Evolutionary conservation across 2,329 filamentous ascomycete species (phyloP).

Genomic region (Aspergillus transmontanensis): DNA sequence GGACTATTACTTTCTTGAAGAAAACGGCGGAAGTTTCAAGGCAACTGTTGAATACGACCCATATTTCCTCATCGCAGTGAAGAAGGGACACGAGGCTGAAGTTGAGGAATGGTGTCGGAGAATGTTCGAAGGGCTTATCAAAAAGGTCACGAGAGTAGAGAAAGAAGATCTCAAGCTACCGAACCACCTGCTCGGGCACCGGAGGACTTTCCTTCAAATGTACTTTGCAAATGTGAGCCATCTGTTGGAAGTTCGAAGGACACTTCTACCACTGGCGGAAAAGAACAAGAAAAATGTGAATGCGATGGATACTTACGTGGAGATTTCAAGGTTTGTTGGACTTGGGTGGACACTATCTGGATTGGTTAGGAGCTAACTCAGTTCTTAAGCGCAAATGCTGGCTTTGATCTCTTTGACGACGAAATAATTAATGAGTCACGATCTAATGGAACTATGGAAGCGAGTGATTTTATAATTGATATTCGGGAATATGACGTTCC

Average conservation of each 20-base stretch:
- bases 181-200: conserved; percentile 91
- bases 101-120: conserved; percentile 92
- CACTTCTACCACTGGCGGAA: conserved; percentile 87
- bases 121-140: conserved; percentile 79
- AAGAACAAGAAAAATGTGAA: conserved; percentile 96
- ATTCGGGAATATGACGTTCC: conserved; percentile 99
- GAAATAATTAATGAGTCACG: conserved; percentile 81
- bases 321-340: conserved; percentile 75
- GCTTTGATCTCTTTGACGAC: conserved; percentile 94
- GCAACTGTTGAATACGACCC: conserved; percentile 95
- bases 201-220: conserved; percentile 83
- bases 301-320: conserved; percentile 97
- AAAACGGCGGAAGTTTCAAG: conserved; percentile 88
- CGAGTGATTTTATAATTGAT: conserved; percentile 96
- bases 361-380: conserved; percentile 21
- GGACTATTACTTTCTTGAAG: conserved; percentile 96
- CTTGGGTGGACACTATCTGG: not conserved
- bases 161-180: conserved; percentile 95
- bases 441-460: conserved; percentile 77
- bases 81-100: conserved; percentile 83
- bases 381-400: conserved; percentile 66
- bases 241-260: conserved; percentile 78
- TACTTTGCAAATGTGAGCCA: conserved; percentile 86
- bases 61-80: conserved; percentile 91
- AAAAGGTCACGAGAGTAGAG: conserved; percentile 73